Conservation (phyloP, 352 stramenopile genomes). For the Phytophthora macrochlamydospora region DNA sequence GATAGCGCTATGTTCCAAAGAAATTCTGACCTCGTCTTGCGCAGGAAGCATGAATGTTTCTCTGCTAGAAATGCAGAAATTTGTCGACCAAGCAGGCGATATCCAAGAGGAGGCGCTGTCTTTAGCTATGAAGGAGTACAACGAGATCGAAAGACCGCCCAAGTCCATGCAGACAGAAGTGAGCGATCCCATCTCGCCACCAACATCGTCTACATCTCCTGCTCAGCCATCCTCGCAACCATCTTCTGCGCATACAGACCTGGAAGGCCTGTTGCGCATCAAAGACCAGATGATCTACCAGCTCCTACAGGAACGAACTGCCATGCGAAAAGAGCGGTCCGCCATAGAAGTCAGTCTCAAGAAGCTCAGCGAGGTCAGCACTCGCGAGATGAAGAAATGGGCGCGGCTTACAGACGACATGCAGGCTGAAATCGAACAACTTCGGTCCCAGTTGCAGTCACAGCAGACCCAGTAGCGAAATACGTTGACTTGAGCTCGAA, state of each 20-base stretch:
- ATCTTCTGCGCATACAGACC: constrained; percentile 24
- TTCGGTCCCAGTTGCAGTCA: constrained; percentile 39
- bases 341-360: constrained; percentile 59
- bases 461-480: constrained; percentile 14
- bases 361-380: constrained; percentile 72
- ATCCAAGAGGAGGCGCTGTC: constrained; percentile 48
- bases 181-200: constrained; percentile 29
- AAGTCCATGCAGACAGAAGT: constrained; percentile 14
- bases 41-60: constrained; percentile 39
- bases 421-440: constrained; percentile 75
- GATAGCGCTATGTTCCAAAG: background rate
- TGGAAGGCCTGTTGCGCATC: constrained; percentile 53
- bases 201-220: constrained; percentile 62
- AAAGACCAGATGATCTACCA: constrained; percentile 90
- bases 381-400: constrained; percentile 86
- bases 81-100: constrained; percentile 35
- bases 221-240: constrained; percentile 6
- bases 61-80: constrained; percentile 50
- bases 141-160: background rate
- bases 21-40: background rate
- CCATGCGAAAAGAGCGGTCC: constrained; percentile 55
- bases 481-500: background rate
- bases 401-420: constrained; percentile 81
- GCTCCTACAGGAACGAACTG: constrained; percentile 67
- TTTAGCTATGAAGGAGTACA: constrained; percentile 64